Base-by-base conservation (phyloP, 345 rosid genomes). In the Gossypium stocksii region DNA sequence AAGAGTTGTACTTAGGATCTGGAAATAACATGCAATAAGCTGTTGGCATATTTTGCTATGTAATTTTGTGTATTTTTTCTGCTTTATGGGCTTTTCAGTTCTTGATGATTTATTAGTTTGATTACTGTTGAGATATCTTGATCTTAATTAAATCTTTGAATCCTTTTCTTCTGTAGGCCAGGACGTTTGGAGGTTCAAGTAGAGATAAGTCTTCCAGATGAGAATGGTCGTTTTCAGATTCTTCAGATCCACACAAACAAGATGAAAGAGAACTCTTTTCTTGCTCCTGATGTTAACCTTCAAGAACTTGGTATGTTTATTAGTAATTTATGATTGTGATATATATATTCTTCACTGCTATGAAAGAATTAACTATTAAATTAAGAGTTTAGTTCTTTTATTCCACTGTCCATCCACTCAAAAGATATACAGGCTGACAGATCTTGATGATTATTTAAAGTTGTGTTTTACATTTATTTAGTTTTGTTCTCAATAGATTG, bases 151-250 rank as follows among this genome's bases (percentile, higher is more conserved):
- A 44, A 66, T 67, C 16, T 49, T 54, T 74, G 52, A 29, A 76
- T 43, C n/a, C 66, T 64, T 78, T 43, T 41, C 76, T 60, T 75
- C 53, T 83, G 64, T 78, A 93, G 99, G 82, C 98, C 98, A 59
- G 99, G 98, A 82, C 88, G 99, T 69, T 80, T 96, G 83, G 99
- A 96, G 83, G 99, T 93, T 81, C 99, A 96, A 85, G 90, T 96
- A 77, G 98, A 96, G 91, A 96, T 96, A 81, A 91, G 97, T 85
- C 99, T 96, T 87, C 99, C 97, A 20, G 97, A 96, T 87, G 99
- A 96, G 88, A 85, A 86, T 77, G 99, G 99, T 9, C 99, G 98
- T 27, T 70, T 93, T 72, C 99, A 93, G 82, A 96, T 96, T 78
- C 93, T 96, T 83, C 89, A 96, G 79, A 96, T 96, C 84, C 98